Percentiles rank a stretch among this genome's conserved stretches.
These are phyloP conservation scores for Flaveria sonorensis DNA, from an alignment of 129 eudicot genomes.

Conservation along the genomic window DNA sequence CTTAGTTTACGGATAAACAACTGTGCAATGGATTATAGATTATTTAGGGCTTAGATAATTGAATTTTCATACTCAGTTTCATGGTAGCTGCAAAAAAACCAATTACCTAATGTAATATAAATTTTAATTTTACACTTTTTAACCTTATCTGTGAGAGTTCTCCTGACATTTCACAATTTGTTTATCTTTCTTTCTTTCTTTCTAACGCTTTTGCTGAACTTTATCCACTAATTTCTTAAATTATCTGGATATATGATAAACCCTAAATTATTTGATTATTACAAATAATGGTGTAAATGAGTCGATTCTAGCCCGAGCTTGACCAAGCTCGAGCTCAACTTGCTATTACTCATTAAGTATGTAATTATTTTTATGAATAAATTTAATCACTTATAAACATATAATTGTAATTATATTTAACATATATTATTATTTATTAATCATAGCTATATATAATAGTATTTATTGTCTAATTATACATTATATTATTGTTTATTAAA, in stretches of 20 bases:
- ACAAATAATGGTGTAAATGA: too few species aligned
- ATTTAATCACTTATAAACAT: not conserved
- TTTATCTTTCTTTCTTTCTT: too few species aligned
- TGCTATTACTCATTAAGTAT: not conserved
- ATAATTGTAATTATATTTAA: not conserved
- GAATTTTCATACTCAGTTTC: not conserved
- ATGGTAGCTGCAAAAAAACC: not conserved
- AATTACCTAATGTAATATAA: not conserved
- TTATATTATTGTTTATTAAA: not conserved
- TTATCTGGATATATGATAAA: too few species aligned
- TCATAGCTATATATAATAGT: not conserved
- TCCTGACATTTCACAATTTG: too few species aligned
- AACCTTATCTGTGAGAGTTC: too few species aligned
- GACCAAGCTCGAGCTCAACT: too few species aligned
- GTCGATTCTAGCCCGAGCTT: too few species aligned
- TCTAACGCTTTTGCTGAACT: too few species aligned
- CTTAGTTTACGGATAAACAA: not conserved
- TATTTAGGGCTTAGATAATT: not conserved
- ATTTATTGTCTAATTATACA: not conserved
- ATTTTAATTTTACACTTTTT: too few species aligned
- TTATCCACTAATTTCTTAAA: too few species aligned
- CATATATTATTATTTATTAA: not conserved
- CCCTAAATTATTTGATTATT: too few species aligned
- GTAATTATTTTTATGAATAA: not conserved
- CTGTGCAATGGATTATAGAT: not conserved